Evolutionary conservation across 352 stramenopile species (phyloP), one percentile per base, ranked within the genome.

Genomic region (Peronospora destructor): DNA sequence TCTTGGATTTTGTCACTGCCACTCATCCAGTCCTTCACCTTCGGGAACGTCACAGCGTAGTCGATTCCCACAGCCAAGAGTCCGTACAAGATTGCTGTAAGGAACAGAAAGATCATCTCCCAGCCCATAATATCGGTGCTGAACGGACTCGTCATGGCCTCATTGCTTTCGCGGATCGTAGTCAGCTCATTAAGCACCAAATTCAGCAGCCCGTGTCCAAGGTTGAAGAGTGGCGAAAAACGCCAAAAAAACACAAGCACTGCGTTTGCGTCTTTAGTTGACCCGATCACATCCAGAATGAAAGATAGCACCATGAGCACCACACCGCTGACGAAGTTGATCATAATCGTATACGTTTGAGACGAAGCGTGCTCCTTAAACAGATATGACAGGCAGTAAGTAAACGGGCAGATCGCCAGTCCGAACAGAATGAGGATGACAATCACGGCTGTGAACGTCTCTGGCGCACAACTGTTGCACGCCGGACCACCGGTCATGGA

Each of bases 241-340:
- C 76, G 63, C 67, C 68, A 94, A 26, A 94, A 53, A 48, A 87
- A 90, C 13, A 78, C 60, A 5, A 94, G 58, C 19, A 73, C 66
- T 0, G 57, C 32, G 50, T 88, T 85, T 2, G 58, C 59, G 6
- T 67, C 45, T 23, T 76, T 46, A 0, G 73, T 84, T 14, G 64
- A 74, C 2, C 66, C 68, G 30, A 82, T 71, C 26, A 71, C 35
- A 40, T 78, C 70, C 21, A 84, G 23, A 13, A 85, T 67, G 28
- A 77, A 80, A 9, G 74, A 70, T 21, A 84, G 52, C 0, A 85
- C 51, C 66, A 86, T 77, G 2, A 88, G 51, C 13, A 82, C 57
- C 4, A 84, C 61, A 8, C 77, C 77, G 23, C 84, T 46, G 48
- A 85, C 16, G 29, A 88, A 84, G 60, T 85, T 85, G 53, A 80